phyloP scores from a whole-genome alignment of 163 green algal species.

The Chlamydomonas reinhardtii region DNA sequence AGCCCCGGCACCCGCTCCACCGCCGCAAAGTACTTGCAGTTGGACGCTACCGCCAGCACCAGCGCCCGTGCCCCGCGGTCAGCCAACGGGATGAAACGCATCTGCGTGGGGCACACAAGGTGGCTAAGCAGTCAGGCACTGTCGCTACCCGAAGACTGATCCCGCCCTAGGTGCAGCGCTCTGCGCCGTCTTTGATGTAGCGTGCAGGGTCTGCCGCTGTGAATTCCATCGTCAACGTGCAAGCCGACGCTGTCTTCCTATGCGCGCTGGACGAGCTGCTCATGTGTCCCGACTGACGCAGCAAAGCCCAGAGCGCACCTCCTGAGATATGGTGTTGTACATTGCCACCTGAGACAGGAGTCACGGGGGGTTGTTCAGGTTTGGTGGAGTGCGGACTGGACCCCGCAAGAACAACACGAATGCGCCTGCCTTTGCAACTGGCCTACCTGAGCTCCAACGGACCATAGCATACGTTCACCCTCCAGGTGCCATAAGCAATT shows the following conservation, averaged over 20 bases:
- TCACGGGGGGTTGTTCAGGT: too few relatives aligned
- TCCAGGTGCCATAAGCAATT: slow-evolving; percentile 53
- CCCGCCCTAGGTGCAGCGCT: too few relatives aligned
- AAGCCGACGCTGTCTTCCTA: too few relatives aligned
- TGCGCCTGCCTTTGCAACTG: too few relatives aligned
- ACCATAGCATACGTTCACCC: slow-evolving; percentile 47
- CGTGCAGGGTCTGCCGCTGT: too few relatives aligned
- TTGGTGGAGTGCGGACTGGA: too few relatives aligned
- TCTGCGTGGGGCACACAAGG: slow-evolving; percentile 29
- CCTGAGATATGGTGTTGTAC: slow-evolving; percentile 25
- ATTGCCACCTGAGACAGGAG: slow-evolving; percentile 3
- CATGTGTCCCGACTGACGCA: too few relatives aligned
- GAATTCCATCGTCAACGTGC: too few relatives aligned
- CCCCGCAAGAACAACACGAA: too few relatives aligned
- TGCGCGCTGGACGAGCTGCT: background rate
- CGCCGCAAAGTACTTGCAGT: slow-evolving; percentile 62
- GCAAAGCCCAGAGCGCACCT: slow-evolving; percentile 16
- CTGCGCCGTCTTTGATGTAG: too few relatives aligned
- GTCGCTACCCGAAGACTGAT: too few relatives aligned
- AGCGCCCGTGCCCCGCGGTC: slow-evolving; percentile 43
- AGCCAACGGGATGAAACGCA: slow-evolving; percentile 48
- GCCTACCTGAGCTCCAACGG: slow-evolving; percentile 27
- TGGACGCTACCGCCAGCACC: slow-evolving; percentile 48
- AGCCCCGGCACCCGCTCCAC: slow-evolving; percentile 48
- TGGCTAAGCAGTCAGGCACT: too few relatives aligned